Evolutionary conservation across 495 filamentous ascomycete species (phyloP), one percentile per base, ranked within the genome.

Genomic region (Platismatia glauca): DNA sequence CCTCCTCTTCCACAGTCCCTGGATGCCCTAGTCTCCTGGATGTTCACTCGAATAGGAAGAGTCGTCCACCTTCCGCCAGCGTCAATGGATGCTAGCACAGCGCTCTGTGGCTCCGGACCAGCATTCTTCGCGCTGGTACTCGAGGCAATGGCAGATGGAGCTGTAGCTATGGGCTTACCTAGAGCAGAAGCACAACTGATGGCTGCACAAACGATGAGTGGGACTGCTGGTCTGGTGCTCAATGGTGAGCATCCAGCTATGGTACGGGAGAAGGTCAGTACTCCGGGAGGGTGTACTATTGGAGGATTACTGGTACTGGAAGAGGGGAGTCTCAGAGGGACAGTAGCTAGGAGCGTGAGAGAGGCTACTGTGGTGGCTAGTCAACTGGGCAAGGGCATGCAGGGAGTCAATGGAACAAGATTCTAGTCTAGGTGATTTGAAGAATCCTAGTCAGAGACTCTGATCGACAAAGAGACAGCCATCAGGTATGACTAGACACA

Each of bases 281-380:
- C 89, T 9, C 89, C 89, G 0, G 89, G 88, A 7, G 89, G 89
- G 4, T 91, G 89, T 70, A 92, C 88, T 16, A 91, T 91, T 67
- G 86, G 84, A 2, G 89, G 89, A 5, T 68, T 91, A 67, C 66
- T 89, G 61, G 87, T 89, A 37, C 72, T 93, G 16, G 89, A 93
- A 72, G 89, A 93, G 67, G 88, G 86, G 3, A 77, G 81, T 2
- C 85, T 91, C 35, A 79, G 88, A 64, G 84, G 85, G 0, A 84
- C 82, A 9, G 79, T 91, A 31, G 80, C 87, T 15, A 83, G 82
- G 70, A 84, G 89, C 12, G 83, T 93, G n/a, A 78, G 88, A 65
- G 86, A 91, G 72, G 87, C 89, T 41, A 88, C 89, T 8, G 81
- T 88, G 20, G 86, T 89, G 58, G 89, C 89, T 34, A 83, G 84